phyloP scores from a whole-genome alignment of 1,139 yeast species.

The Yamadazyma spencermartinsiae region DNA sequence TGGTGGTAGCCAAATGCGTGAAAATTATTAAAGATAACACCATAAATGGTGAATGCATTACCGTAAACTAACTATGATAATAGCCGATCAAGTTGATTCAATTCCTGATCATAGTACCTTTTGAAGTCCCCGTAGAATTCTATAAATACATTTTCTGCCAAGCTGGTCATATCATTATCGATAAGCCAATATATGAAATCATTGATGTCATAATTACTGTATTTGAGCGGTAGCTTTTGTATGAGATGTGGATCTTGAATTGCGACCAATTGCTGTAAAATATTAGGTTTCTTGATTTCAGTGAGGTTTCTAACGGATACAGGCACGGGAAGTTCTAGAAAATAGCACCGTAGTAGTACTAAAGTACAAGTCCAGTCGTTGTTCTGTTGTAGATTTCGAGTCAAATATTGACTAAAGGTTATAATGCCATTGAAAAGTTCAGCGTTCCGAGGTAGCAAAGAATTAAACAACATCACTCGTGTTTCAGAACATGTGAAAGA shows the following conservation, averaged over 20 bases:
- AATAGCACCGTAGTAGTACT: conserved; percentile 6
- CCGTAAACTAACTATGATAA: conserved; percentile 6
- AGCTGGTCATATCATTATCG: conserved; percentile 3
- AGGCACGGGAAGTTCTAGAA: not conserved
- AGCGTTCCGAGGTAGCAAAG: conserved; percentile 31
- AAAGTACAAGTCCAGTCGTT: conserved; percentile 4
- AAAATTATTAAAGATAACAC: conserved; percentile 30
- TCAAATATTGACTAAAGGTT: conserved; percentile 6
- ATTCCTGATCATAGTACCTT: conserved; percentile 12
- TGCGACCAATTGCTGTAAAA: not conserved
- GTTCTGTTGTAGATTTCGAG: not conserved
- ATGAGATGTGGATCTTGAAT: conserved; percentile 4
- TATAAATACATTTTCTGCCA: conserved; percentile 8
- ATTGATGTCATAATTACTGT: conserved; percentile 10
- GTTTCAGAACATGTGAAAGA: conserved; percentile 20
- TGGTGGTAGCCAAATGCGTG: conserved; percentile 29
- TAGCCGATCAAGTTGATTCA: conserved; percentile 7
- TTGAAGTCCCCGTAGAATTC: conserved; percentile 13
- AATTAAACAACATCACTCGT: conserved; percentile 28
- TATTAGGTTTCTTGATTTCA: not conserved
- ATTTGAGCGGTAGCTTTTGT: conserved; percentile 10
- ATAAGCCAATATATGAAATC: conserved; percentile 15
- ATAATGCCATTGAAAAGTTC: conserved; percentile 28
- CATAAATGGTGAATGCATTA: conserved; percentile 40
- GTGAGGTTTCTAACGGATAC: not conserved